phyloP scores from a whole-genome alignment of 441 rosid genomes.

The Erysimum cheiri region DNA sequence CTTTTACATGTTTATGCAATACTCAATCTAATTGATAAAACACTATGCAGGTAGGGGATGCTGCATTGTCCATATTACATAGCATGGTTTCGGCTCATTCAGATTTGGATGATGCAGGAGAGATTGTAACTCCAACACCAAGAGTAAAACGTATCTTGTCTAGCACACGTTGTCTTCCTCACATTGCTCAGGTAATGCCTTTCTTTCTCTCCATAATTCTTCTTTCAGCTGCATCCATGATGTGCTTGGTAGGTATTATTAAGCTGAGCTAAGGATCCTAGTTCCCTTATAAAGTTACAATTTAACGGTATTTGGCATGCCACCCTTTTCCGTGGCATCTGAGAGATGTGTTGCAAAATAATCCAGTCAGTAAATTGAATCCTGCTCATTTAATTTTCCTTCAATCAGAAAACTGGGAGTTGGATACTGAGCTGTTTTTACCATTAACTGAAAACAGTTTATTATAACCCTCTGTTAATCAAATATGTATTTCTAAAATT shows the following conservation, averaged over 20 bases:
- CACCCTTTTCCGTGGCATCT: slow-evolving; percentile 7
- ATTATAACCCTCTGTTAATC: slow-evolving; percentile 15
- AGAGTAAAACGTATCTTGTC: slow-evolving; percentile 94
- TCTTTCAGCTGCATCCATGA: slow-evolving; percentile 25
- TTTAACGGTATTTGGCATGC: slow-evolving; percentile 6
- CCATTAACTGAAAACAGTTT: slow-evolving; percentile 4
- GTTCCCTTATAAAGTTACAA: slow-evolving; percentile 8
- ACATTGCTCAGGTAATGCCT: slow-evolving; percentile 91
- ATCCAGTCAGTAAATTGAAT: slow-evolving; percentile 19
- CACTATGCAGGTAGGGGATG: slow-evolving; percentile 85
- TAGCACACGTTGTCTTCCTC: slow-evolving; percentile 98
- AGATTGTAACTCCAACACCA: slow-evolving; percentile 99
- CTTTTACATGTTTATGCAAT: slow-evolving; percentile 33
- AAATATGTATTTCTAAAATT: slow-evolving; percentile 16
- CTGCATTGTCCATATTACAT: slow-evolving; percentile 92
- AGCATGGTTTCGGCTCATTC: slow-evolving; percentile 99
- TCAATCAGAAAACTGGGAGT: too few species aligned
- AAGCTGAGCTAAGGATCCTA: background rate
- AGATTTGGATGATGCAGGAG: slow-evolving; percentile 99
- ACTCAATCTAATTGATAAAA: slow-evolving; percentile 40
- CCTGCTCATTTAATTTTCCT: slow-evolving; percentile 7
- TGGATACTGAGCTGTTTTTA: slow-evolving; percentile 15
- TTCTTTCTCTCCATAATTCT: slow-evolving; percentile 9
- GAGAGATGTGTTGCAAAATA: slow-evolving; percentile 16
- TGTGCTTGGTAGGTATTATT: slow-evolving; percentile 19